phyloP scores from a whole-genome alignment of 2,329 filamentous ascomycete species.

The Daldinia eschscholtzii region DNA sequence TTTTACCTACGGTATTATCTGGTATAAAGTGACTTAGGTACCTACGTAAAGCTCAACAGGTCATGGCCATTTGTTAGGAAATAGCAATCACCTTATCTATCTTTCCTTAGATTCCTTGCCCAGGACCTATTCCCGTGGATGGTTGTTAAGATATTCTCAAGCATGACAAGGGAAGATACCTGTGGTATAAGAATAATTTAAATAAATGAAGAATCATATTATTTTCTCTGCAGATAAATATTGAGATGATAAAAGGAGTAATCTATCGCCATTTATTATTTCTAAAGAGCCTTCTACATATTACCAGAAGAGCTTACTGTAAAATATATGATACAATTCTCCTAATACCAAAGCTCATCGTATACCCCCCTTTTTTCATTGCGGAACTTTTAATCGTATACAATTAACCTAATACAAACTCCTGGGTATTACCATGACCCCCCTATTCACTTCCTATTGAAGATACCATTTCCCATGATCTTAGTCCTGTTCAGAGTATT shows the following conservation, averaged over 20 bases:
- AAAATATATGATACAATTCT: neutral
- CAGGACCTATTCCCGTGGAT: neutral
- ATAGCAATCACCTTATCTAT: neutral
- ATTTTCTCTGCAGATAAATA: no score
- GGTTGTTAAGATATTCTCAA: neutral
- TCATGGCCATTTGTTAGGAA: neutral
- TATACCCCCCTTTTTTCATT: neutral
- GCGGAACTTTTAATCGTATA: neutral
- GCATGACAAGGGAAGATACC: neutral
- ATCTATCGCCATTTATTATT: neutral
- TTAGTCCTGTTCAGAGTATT: constrained; percentile 50
- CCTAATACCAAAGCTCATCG: neutral
- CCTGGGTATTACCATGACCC: neutral
- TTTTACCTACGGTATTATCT: neutral
- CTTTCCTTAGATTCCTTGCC: neutral
- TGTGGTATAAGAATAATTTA: neutral
- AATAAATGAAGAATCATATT: neutral
- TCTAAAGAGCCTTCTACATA: neutral
- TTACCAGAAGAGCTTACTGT: neutral
- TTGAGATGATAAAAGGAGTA: neutral
- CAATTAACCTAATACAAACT: neutral
- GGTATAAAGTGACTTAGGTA: neutral
- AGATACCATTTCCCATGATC: constrained; percentile 47
- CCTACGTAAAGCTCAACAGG: neutral
- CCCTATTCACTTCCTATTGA: constrained; percentile 40